phyloP scores from a whole-genome alignment of 805 yeast species.

The Saturnispora halmiae region DNA sequence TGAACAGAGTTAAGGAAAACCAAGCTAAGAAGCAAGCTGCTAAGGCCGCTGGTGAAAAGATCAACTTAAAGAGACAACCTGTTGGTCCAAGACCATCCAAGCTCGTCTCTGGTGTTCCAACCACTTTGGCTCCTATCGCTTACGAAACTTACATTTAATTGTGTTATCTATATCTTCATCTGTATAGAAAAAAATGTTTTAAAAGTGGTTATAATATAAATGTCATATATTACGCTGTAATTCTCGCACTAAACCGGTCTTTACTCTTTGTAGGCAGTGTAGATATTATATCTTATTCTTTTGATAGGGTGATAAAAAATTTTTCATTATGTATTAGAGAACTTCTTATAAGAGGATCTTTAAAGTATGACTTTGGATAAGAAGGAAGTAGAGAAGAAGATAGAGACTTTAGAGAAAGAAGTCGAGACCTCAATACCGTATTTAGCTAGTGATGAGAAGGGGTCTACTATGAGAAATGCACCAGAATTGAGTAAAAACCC shows the following conservation, averaged over 20 bases:
- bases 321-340: not conserved
- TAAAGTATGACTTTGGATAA: slow-evolving; percentile 3
- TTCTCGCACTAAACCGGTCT: no score
- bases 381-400: slow-evolving; percentile 8
- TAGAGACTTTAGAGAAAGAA: slow-evolving; percentile 31
- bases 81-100: slow-evolving; percentile 93
- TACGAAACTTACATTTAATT: slow-evolving; percentile 96
- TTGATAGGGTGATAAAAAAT: no score
- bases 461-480: slow-evolving; percentile 39
- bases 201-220: not conserved
- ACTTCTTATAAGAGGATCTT: no score
- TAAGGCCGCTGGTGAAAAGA: slow-evolving; percentile 85
- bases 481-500: slow-evolving; percentile 23
- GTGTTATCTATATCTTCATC: not conserved
- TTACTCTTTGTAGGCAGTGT: no score
- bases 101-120: slow-evolving; percentile 81
- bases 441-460: slow-evolving; percentile 65
- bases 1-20: slow-evolving; percentile 96
- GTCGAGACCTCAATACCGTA: slow-evolving; percentile 52
- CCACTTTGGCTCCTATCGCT: slow-evolving; percentile 97
- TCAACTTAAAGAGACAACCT: slow-evolving; percentile 96
- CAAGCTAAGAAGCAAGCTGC: slow-evolving; percentile 92
- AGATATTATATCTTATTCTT: no score
- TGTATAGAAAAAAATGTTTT: not conserved
- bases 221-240: no score